Conservation (phyloP, 495 filamentous ascomycete genomes). For the Aspergillus taichungensis region DNA sequence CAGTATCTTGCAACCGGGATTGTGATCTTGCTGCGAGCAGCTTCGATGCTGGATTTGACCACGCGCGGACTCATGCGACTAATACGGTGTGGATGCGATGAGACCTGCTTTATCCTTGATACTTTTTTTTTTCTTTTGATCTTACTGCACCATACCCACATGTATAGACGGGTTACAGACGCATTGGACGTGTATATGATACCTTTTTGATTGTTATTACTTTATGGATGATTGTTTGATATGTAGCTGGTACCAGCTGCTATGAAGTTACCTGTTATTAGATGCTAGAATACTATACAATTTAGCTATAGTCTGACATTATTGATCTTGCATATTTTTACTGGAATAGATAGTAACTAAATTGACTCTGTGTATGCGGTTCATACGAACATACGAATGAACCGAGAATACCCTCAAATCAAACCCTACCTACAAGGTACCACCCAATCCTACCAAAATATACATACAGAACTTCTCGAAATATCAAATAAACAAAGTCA, state of each 20-base stretch:
- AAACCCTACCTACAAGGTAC: no score
- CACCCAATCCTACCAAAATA: no score
- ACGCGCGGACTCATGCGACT: neutral
- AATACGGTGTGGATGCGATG: constrained; percentile 1
- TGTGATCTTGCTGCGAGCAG: constrained; percentile 12
- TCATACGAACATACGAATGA: no score
- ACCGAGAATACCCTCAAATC: no score
- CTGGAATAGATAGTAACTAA: no score
- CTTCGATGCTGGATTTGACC: constrained; percentile 12
- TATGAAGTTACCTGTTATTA: no score
- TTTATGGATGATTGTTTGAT: constrained; percentile 5
- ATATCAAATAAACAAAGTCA: no score
- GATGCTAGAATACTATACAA: no score
- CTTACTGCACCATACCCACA: constrained; percentile 12
- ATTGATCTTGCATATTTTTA: no score
- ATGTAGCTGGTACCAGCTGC: neutral
- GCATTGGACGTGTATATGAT: constrained; percentile 20
- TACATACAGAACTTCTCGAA: no score
- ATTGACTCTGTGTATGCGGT: no score
- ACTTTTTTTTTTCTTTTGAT: constrained; percentile 9
- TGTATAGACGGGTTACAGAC: constrained; percentile 5
- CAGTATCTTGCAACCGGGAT: neutral
- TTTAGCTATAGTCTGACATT: no score
- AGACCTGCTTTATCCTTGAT: constrained; percentile 9
- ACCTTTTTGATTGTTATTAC: constrained; percentile 10